phyloP scores from a whole-genome alignment of 2,329 filamentous ascomycete species.

The Zymoseptoria passerinii region DNA sequence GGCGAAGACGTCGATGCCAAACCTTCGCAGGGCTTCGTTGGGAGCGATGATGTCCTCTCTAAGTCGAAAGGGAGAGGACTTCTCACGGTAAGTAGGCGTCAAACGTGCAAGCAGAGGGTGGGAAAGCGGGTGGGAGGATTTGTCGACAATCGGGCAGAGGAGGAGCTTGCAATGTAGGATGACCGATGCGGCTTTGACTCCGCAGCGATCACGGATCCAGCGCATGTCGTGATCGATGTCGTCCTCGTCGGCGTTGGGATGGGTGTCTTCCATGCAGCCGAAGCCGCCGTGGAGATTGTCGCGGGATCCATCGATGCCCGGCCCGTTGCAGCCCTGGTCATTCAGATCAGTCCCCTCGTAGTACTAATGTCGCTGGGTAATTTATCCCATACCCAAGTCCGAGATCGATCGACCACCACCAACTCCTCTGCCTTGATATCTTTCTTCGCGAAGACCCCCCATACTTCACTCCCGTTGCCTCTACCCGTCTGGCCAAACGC shows the following conservation, averaged over 20 bases:
- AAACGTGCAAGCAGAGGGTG: slow-evolving; percentile 22
- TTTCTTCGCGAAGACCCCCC: slow-evolving; percentile 23
- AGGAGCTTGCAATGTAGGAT: slow-evolving; percentile 14
- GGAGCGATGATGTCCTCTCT: slow-evolving; percentile 61
- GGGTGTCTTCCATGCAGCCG: slow-evolving; percentile 17
- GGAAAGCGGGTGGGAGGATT: slow-evolving; percentile 19
- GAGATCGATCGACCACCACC: slow-evolving; percentile 19
- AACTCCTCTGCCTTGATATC: slow-evolving; percentile 11
- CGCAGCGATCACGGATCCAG: slow-evolving; percentile 19
- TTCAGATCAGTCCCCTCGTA: not conserved
- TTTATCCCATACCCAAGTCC: slow-evolving; percentile 20
- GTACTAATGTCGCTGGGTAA: not conserved
- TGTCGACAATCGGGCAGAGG: slow-evolving; percentile 11
- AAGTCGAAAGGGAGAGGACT: slow-evolving; percentile 53
- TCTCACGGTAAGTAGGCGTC: slow-evolving; percentile 20
- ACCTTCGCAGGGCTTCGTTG: slow-evolving; percentile 65
- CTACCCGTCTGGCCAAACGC: slow-evolving; percentile 8
- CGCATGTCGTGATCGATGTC: slow-evolving; percentile 14
- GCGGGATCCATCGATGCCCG: slow-evolving; percentile 5
- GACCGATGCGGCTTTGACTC: slow-evolving; percentile 9
- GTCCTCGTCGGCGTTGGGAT: slow-evolving; percentile 19
- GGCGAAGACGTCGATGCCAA: slow-evolving; percentile 68
- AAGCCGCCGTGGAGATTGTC: slow-evolving; percentile 10
- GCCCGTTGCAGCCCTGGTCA: slow-evolving; percentile 14
- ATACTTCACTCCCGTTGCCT: slow-evolving; percentile 13